These are phyloP conservation scores for Tremella mesenterica DNA, from an alignment of 768 basidiomycete genomes.

Conservation along the genomic window DNA sequence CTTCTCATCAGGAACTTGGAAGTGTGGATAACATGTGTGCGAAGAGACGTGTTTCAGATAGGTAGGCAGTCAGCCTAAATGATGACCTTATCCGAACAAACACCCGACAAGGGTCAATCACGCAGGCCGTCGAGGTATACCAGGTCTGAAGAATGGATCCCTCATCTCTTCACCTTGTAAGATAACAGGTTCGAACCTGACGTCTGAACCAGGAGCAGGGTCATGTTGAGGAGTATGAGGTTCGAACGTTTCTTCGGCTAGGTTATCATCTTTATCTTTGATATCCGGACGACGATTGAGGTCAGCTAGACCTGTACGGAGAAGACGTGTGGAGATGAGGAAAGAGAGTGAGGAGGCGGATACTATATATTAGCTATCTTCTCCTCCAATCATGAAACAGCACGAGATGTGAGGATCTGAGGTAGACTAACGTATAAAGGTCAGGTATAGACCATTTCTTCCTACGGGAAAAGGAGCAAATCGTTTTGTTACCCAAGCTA, in stretches of 20 bases:
- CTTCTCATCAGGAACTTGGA: too few relatives aligned
- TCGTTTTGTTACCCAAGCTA: neutral
- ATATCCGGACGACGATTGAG: too few relatives aligned
- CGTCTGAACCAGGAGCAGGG: too few relatives aligned
- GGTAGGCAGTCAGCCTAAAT: too few relatives aligned
- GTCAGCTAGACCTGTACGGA: neutral
- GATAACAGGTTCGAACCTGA: neutral
- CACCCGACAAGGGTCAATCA: slow-evolving; percentile 1
- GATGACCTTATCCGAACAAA: too few relatives aligned
- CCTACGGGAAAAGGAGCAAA: neutral
- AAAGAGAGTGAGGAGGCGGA: neutral
- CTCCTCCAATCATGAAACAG: neutral
- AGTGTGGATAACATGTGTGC: too few relatives aligned
- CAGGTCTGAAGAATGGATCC: slow-evolving; percentile 29
- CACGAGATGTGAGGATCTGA: neutral
- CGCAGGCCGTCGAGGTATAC: slow-evolving; percentile 17
- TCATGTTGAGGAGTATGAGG: too few relatives aligned
- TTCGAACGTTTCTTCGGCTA: too few relatives aligned
- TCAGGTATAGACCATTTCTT: neutral
- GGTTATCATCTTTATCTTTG: too few relatives aligned
- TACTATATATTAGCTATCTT: neutral
- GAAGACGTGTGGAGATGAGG: neutral
- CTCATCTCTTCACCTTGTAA: slow-evolving; percentile 34
- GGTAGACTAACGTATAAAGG: neutral
- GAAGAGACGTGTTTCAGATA: too few relatives aligned